Evolutionary conservation across 2,329 filamentous ascomycete genomes (phyloP).

Genomic region (Thielaviopsis ethacetica): DNA sequence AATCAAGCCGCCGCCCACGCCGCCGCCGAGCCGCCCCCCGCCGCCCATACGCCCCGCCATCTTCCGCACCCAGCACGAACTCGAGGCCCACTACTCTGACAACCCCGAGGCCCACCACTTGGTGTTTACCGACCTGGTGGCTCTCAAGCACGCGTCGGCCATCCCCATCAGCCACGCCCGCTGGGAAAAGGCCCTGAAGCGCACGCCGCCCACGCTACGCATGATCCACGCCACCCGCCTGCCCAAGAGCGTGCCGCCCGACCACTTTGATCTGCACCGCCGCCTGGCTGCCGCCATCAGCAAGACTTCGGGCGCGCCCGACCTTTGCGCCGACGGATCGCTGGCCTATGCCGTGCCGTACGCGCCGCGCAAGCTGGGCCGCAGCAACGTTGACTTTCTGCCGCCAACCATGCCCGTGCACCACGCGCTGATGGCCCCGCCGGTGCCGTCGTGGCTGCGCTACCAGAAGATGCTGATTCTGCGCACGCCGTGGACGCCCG

Average conservation of each 20-base stretch:
- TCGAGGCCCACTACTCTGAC: background rate
- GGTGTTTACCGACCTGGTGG: background rate
- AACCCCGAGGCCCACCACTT: background rate
- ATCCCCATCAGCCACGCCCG: background rate
- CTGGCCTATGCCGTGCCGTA: background rate
- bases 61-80: background rate
- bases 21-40: background rate
- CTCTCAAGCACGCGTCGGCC: background rate
- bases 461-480: conserved; percentile 1
- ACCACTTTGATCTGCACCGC: background rate
- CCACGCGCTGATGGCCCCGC: background rate
- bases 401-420: background rate
- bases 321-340: background rate
- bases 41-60: background rate
- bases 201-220: background rate
- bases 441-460: conserved; percentile 2
- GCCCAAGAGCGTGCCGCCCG: background rate
- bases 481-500: background rate
- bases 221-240: background rate
- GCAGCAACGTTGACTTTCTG: conserved; percentile 2
- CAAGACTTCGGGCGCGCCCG: background rate
- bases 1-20: background rate
- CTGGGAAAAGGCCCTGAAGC: background rate
- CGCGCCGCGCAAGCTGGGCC: background rate
- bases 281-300: background rate